These are phyloP conservation scores for Delonix regia DNA, from an alignment of 306 rosid species.

Conservation along the genomic window DNA sequence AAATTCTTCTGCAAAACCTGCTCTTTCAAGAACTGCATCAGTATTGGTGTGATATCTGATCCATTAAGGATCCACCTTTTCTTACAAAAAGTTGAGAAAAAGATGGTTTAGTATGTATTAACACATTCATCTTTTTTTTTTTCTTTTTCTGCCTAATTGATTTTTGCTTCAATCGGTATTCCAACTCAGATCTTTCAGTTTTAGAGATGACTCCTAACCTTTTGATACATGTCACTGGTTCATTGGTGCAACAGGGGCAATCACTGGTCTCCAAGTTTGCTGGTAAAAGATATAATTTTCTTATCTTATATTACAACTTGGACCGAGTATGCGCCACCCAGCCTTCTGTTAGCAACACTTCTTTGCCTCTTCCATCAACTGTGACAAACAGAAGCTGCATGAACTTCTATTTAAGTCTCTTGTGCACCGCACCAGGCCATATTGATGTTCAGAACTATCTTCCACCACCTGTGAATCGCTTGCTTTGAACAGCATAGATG, in stretches of 20 bases:
- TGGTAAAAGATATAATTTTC: constrained; percentile 40
- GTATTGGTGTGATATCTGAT: not conserved
- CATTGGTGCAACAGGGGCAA: not conserved
- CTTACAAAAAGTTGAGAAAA: not conserved
- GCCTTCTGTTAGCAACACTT: not conserved
- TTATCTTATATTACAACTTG: constrained; percentile 51
- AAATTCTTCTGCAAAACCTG: not conserved
- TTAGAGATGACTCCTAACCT: not conserved
- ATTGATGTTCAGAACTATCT: constrained; percentile 6
- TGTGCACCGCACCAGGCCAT: constrained; percentile 52
- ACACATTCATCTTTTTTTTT: not conserved
- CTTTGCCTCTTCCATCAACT: constrained; percentile 14
- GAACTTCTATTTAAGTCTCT: constrained; percentile 31
- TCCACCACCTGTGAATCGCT: not conserved
- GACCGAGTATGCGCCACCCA: constrained; percentile 48
- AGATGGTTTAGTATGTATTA: not conserved
- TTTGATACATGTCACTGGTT: not conserved
- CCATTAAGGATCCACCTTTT: not conserved
- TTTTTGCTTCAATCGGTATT: not conserved
- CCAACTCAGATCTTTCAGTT: not conserved
- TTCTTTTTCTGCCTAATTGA: not conserved
- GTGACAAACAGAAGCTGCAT: constrained; percentile 40
- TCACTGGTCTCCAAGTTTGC: not conserved
- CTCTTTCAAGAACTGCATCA: not conserved
- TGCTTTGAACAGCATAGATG: constrained; percentile 31